These are phyloP conservation scores for Cyclospora cayetanensis DNA, from an alignment of 169 alveolate genomes.

Conservation along the genomic window DNA sequence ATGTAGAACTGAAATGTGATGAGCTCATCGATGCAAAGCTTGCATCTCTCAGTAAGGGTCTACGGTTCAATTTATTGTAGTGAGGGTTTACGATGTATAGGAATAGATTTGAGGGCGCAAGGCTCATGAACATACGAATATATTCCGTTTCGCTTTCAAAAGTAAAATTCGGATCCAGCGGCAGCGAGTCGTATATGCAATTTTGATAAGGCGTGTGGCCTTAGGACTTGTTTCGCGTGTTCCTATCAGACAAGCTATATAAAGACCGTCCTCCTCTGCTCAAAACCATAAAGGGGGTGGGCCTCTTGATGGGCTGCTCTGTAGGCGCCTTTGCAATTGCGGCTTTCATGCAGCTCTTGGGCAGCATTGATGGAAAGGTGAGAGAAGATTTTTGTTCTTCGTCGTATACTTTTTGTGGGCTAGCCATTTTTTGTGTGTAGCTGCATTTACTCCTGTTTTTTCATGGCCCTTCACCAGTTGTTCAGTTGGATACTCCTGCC, in stretches of 20 bases:
- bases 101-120: neutral
- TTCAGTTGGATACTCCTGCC: too few relatives aligned
- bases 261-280: neutral
- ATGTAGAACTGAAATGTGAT: neutral
- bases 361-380: neutral
- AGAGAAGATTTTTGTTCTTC: too few relatives aligned
- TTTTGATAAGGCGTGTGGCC: too few relatives aligned
- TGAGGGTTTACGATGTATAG: neutral
- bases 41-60: neutral
- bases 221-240: too few relatives aligned
- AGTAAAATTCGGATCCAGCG: too few relatives aligned
- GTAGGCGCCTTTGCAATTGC: neutral
- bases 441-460: too few relatives aligned
- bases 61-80: too few relatives aligned
- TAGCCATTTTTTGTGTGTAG: too few relatives aligned
- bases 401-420: too few relatives aligned
- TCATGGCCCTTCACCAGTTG: too few relatives aligned
- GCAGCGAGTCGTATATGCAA: too few relatives aligned
- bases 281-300: neutral
- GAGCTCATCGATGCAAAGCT: neutral
- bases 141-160: too few relatives aligned
- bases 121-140: neutral
- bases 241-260: neutral
- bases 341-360: neutral
- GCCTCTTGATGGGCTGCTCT: slow-evolving; percentile 5